These are phyloP conservation scores for Silene conica DNA, from an alignment of 148 eudicot genomes.

Conservation along the genomic window DNA sequence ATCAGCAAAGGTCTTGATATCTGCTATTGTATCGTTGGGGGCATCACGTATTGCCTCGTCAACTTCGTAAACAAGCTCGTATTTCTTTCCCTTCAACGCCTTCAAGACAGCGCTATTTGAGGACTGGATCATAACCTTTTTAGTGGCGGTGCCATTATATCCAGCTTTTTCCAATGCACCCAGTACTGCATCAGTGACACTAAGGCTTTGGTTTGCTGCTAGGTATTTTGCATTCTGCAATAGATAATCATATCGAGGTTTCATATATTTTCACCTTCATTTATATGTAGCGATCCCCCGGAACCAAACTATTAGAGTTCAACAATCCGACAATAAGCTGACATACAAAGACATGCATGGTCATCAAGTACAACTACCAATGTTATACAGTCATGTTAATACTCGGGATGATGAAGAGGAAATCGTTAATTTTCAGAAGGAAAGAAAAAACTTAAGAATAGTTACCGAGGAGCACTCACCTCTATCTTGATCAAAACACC, in stretches of 20 bases:
- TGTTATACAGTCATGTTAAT: too few relatives aligned
- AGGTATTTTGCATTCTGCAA: constrained; percentile 79
- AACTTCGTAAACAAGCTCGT: constrained; percentile 65
- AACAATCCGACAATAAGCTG: constrained; percentile 3
- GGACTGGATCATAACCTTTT: constrained; percentile 71
- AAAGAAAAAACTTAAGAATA: too few relatives aligned
- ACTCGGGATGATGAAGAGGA: too few relatives aligned
- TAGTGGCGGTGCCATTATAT: constrained; percentile 30
- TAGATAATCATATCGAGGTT: not conserved
- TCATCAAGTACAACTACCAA: not conserved
- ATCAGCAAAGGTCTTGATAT: constrained; percentile 61
- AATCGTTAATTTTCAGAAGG: too few relatives aligned
- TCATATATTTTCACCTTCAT: not conserved
- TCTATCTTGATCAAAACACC: constrained; percentile 73
- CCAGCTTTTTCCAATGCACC: constrained; percentile 47
- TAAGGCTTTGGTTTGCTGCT: constrained; percentile 54
- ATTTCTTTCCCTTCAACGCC: constrained; percentile 50
- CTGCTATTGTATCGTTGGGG: constrained; percentile 38
- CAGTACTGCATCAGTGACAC: constrained; percentile 55
- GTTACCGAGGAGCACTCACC: constrained; percentile 37
- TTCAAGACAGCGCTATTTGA: constrained; percentile 59
- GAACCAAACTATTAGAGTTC: not conserved
- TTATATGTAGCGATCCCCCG: not conserved
- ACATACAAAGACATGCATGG: not conserved
- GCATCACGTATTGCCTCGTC: constrained; percentile 52